phyloP scores from a whole-genome alignment of 73 alveolate species.

The Blepharisma japonicum region DNA sequence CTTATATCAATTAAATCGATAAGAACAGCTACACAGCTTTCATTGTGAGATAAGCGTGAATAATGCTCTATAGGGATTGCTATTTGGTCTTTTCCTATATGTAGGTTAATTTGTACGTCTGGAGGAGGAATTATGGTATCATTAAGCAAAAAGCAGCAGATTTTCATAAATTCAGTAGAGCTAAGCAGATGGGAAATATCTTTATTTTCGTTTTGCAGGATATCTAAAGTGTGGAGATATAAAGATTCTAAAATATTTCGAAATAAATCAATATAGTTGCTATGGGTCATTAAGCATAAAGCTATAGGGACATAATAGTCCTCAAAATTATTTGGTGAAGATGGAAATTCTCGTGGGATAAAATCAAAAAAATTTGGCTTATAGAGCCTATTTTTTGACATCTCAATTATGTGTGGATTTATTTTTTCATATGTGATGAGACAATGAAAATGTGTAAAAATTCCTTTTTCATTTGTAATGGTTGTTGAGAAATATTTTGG shows the following conservation, averaged over 20 bases:
- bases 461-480: slow-evolving; percentile 13
- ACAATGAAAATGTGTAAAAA: slow-evolving; percentile 15
- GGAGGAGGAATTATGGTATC: slow-evolving; percentile 12
- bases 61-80: not conserved
- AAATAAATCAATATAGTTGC: slow-evolving; percentile 16
- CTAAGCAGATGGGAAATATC: not conserved
- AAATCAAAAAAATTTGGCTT: not conserved
- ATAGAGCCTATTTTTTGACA: not conserved
- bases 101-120: not conserved
- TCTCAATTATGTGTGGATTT: not conserved
- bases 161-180: slow-evolving; percentile 15
- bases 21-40: slow-evolving; percentile 18
- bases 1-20: slow-evolving; percentile 22
- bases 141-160: slow-evolving; percentile 3
- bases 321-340: not conserved
- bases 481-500: slow-evolving; percentile 24
- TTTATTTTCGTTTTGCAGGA: not conserved
- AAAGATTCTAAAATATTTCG: slow-evolving; percentile 1
- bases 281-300: slow-evolving; percentile 14
- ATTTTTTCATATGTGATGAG: not conserved
- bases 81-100: not conserved
- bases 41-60: not conserved
- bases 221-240: not conserved
- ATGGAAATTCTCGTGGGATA: not conserved
- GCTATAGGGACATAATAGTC: slow-evolving; percentile 8